A percentile compares a stretch with the other conserved stretches of the same genome.
These are phyloP conservation scores for Blumeria hordei DNA, from an alignment of 2,329 filamentous ascomycete species.

Conservation along the genomic window DNA sequence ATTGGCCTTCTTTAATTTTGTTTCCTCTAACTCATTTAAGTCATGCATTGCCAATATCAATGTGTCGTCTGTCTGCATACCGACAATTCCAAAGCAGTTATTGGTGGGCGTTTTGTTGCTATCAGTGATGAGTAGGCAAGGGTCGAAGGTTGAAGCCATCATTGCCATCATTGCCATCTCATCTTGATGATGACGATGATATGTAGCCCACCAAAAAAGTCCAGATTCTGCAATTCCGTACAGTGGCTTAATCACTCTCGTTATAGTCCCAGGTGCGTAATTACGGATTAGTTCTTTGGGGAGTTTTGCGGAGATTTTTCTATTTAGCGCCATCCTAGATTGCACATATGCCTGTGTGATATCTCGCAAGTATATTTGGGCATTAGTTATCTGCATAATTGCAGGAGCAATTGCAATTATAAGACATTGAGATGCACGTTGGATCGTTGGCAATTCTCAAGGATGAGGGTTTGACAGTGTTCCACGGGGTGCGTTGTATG, in stretches of 20 bases:
- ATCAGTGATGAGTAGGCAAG: neutral
- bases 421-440: no score
- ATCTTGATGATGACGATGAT: slow-evolving; percentile 1
- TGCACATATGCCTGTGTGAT: no score
- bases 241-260: neutral
- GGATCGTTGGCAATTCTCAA: no score
- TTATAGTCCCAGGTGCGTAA: neutral
- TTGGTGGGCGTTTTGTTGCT: neutral
- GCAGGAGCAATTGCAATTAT: no score
- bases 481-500: no score
- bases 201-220: slow-evolving; percentile 1
- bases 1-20: neutral
- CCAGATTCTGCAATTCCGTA: slow-evolving; percentile 1
- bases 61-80: no score
- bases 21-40: neutral
- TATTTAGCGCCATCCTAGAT: no score
- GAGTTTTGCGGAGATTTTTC: neutral
- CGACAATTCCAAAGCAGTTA: neutral
- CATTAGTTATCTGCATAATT: no score
- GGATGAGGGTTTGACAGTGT: no score
- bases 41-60: neutral
- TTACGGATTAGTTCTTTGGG: no score
- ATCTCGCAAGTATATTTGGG: no score
- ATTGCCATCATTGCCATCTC: neutral
- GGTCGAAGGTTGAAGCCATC: no score